A percentile compares a stretch with the other conserved stretches of the same genome.
Evolutionary conservation across 2,329 filamentous ascomycete species (phyloP).

Genomic region (Nannizzia gypsea): DNA sequence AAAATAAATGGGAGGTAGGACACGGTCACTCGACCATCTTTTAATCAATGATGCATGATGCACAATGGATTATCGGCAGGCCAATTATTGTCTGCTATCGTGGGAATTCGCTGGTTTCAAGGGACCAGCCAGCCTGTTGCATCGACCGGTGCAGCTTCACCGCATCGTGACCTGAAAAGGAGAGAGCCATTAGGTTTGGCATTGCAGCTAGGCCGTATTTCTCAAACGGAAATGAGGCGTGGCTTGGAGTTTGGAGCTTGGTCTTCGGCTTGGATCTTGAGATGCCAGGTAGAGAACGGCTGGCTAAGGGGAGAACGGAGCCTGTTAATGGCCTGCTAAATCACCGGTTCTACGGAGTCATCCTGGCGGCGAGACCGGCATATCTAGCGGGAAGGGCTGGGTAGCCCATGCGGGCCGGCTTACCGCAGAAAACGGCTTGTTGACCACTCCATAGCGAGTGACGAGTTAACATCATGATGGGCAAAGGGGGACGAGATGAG

Average conservation of each 20-base stretch:
- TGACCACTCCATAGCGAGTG: not conserved
- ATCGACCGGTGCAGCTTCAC: not conserved
- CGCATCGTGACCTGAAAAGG: not conserved
- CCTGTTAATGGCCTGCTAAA: not conserved
- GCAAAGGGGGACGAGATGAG: not conserved
- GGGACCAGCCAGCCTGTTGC: not conserved
- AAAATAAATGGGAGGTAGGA: not conserved
- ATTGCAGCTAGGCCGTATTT: not conserved
- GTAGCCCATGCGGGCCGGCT: not conserved
- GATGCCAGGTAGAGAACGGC: not conserved
- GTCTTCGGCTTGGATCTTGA: not conserved
- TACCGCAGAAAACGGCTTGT: not conserved
- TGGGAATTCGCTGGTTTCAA: not conserved
- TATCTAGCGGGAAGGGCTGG: not conserved
- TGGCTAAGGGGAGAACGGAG: not conserved
- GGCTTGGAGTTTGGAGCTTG: not conserved
- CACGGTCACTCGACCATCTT: constrained; percentile 1
- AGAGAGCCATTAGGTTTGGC: not conserved
- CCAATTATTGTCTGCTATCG: not conserved
- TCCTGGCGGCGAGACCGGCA: not conserved
- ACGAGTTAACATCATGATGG: not conserved
- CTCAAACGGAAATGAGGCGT: not conserved
- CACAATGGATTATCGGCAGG: not conserved
- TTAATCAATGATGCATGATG: not conserved
- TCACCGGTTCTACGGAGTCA: not conserved